Conservation (phyloP, 129 eudicot species). For the Flaveria bidentis region DNA sequence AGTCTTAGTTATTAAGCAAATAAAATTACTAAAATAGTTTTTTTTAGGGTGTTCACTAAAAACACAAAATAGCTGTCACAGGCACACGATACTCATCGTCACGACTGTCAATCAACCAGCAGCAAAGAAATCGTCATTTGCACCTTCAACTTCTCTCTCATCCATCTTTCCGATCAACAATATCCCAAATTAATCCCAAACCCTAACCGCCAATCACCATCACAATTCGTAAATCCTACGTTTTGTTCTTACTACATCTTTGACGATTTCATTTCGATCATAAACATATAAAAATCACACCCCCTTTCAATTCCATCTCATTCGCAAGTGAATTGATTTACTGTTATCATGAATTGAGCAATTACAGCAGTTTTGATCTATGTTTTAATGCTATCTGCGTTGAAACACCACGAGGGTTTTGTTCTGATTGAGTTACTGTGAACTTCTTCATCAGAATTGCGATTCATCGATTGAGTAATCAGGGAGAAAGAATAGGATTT, state of each 20-base stretch:
- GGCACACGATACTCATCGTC: constrained; percentile 1
- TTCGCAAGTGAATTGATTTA: no score
- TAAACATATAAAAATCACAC: no score
- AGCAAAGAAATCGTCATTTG: constrained; percentile 12
- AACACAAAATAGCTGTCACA: constrained; percentile 31
- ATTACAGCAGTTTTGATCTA: no score
- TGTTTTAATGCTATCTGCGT: no score
- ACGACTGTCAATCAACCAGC: constrained; percentile 14
- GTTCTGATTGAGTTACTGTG: constrained; percentile 28
- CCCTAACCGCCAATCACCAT: constrained; percentile 2
- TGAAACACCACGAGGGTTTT: not conserved
- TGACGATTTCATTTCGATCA: no score
- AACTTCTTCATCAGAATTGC: constrained; percentile 15
- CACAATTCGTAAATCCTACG: constrained; percentile 12
- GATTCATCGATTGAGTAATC: constrained; percentile 8
- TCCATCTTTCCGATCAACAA: constrained; percentile 25
- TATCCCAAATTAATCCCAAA: constrained; percentile 7
- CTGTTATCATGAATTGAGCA: no score
- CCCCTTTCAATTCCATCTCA: no score
- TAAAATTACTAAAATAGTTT: no score
- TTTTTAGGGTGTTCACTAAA: no score
- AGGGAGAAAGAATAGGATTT: not conserved
- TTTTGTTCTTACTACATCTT: not conserved
- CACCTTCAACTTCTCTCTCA: constrained; percentile 11
- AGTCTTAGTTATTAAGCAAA: no score